Conservation (phyloP, 2,329 filamentous ascomycete species). For the Sordariomycetes sp. region DNA sequence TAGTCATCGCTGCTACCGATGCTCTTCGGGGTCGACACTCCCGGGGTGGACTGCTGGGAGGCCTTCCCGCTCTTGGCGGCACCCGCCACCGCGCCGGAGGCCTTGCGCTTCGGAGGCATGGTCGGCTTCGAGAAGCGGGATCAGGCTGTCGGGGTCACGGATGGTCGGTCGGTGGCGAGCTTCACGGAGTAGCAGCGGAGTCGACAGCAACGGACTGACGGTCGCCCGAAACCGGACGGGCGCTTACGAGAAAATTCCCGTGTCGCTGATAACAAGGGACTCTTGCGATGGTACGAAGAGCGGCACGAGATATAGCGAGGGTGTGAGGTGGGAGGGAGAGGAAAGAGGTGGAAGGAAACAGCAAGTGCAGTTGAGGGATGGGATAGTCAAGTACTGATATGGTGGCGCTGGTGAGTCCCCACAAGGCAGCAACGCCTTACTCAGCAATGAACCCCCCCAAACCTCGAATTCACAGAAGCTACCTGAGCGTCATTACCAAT, state of each 20-base stretch:
- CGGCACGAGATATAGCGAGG: not conserved
- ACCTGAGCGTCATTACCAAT: not conserved
- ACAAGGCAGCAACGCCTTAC: not conserved
- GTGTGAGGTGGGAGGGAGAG: not conserved
- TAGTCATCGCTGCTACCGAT: constrained; percentile 43
- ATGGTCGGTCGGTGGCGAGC: not conserved
- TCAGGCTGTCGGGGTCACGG: not conserved
- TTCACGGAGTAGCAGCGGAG: not conserved
- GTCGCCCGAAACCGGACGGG: not conserved
- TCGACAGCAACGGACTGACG: not conserved
- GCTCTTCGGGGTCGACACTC: constrained; percentile 48
- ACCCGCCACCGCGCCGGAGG: constrained; percentile 33
- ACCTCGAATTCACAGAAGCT: not conserved
- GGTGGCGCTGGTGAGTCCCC: not conserved
- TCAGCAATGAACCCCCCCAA: not conserved
- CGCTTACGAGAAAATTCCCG: not conserved
- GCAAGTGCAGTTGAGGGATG: no score
- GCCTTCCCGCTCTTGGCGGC: constrained; percentile 43
- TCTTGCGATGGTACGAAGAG: no score
- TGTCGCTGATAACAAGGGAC: no score
- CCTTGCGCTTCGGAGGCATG: constrained; percentile 68
- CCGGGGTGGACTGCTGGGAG: constrained; percentile 49
- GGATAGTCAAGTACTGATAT: not conserved
- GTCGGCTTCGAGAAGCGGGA: constrained; percentile 7
- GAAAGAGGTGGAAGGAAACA: not conserved